Percentiles rank a stretch among this genome's conserved stretches.
These are phyloP conservation scores for Triadica sebifera DNA, from an alignment of 345 rosid species.

Conservation along the genomic window DNA sequence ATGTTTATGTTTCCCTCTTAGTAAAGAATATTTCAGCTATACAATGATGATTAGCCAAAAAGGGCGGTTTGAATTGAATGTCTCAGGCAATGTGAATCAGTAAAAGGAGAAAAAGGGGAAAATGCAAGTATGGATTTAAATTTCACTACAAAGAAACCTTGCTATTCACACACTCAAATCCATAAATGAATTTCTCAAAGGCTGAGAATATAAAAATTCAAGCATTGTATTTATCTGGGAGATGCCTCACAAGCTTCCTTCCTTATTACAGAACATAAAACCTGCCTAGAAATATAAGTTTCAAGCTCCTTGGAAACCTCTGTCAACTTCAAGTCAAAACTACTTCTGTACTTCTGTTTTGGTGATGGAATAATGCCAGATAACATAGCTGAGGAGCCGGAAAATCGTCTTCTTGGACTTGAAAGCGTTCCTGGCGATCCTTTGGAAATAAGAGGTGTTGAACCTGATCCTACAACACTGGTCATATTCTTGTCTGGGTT, in stretches of 20 bases:
- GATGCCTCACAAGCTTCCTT: slow-evolving; percentile 69
- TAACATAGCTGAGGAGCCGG: slow-evolving; percentile 52
- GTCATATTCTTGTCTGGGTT: slow-evolving; percentile 44
- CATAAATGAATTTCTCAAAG: slow-evolving; percentile 51
- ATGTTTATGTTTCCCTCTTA: too few species aligned
- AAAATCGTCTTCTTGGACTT: slow-evolving; percentile 87
- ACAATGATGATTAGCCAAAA: neutral
- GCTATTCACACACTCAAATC: slow-evolving; percentile 19
- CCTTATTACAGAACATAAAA: slow-evolving; percentile 68
- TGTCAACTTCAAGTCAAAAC: slow-evolving; percentile 79
- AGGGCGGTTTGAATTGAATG: neutral
- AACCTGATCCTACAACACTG: slow-evolving; percentile 29
- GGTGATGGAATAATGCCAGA: slow-evolving; percentile 57
- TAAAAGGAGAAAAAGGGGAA: neutral
- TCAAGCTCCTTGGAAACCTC: slow-evolving; percentile 90
- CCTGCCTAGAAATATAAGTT: slow-evolving; percentile 83
- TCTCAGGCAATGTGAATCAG: neutral
- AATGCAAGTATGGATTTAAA: slow-evolving; percentile 3
- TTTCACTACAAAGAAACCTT: neutral
- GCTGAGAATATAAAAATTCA: slow-evolving; percentile 41
- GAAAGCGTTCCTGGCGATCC: slow-evolving; percentile 71
- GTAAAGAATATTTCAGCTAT: too few species aligned
- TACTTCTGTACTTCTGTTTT: slow-evolving; percentile 67
- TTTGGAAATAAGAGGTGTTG: slow-evolving; percentile 49
- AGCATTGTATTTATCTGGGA: slow-evolving; percentile 42